A percentile compares a stretch with the other conserved stretches of the same genome.
These are phyloP conservation scores for Vachellia collinsii DNA, from an alignment of 306 rosid genomes.

Conservation along the genomic window DNA sequence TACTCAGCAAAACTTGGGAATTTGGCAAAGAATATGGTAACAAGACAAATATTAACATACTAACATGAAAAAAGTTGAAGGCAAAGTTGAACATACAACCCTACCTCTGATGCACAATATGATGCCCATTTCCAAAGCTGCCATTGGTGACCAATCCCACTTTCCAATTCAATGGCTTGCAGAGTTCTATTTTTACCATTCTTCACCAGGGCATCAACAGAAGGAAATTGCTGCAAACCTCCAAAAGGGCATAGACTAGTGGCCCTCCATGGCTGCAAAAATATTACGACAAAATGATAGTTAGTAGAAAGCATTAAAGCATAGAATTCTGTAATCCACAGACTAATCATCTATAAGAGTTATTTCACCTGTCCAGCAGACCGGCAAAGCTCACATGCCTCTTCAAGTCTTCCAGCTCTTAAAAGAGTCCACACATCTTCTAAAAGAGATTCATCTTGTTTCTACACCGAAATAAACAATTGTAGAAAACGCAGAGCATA, in stretches of 20 bases:
- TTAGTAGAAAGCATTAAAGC: slow-evolving; percentile 39
- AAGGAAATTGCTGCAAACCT: slow-evolving; percentile 79
- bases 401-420: slow-evolving; percentile 95
- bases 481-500: not conserved
- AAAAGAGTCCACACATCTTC: slow-evolving; percentile 96
- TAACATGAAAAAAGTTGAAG: slow-evolving; percentile 20
- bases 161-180: slow-evolving; percentile 96
- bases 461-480: slow-evolving; percentile 50
- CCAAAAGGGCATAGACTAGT: slow-evolving; percentile 85
- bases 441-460: slow-evolving; percentile 95
- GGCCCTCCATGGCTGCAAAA: slow-evolving; percentile 95
- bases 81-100: slow-evolving; percentile 34
- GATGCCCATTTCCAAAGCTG: slow-evolving; percentile 99
- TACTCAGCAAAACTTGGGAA: slow-evolving; percentile 10
- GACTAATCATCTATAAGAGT: slow-evolving; percentile 27
- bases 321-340: slow-evolving; percentile 28
- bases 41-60: slow-evolving; percentile 25
- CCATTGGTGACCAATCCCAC: slow-evolving; percentile 94
- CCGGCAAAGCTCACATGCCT: slow-evolving; percentile 90
- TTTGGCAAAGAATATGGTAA: slow-evolving; percentile 31
- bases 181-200: slow-evolving; percentile 86
- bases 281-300: slow-evolving; percentile 36
- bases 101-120: slow-evolving; percentile 95
- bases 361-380: slow-evolving; percentile 91
- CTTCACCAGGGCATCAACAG: slow-evolving; percentile 74